Percentiles rank a stretch among this genome's conserved stretches.
These are phyloP conservation scores for Haematococcus lacustris DNA, from an alignment of 139 green algal species.

Conservation along the genomic window DNA sequence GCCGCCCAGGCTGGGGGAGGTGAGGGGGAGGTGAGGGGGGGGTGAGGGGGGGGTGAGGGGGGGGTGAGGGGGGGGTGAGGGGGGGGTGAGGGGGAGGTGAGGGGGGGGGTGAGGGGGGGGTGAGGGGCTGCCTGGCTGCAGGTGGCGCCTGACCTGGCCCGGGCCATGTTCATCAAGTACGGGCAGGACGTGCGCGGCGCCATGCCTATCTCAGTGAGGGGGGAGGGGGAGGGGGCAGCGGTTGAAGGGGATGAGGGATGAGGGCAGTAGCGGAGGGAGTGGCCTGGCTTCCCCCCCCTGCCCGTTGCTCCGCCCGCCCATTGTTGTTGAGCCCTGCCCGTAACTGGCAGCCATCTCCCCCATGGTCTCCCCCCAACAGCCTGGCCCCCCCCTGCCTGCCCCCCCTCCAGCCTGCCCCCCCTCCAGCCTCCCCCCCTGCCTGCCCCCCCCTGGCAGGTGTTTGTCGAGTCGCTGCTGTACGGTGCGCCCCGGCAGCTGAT, in stretches of 20 bases:
- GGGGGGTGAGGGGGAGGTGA: too few relatives aligned
- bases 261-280: background rate
- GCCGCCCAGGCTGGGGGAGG: too few relatives aligned
- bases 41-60: too few relatives aligned
- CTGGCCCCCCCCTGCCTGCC: background rate
- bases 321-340: background rate
- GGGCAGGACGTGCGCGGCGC: conserved; percentile 27
- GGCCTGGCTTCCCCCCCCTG: background rate
- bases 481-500: conserved; percentile 38
- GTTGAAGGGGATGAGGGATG: background rate
- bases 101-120: too few relatives aligned
- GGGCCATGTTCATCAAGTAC: conserved; percentile 47
- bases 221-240: background rate
- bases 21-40: too few relatives aligned
- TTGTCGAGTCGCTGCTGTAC: conserved; percentile 41
- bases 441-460: conserved; percentile 20
- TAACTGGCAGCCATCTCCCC: background rate
- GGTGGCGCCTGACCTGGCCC: conserved; percentile 6
- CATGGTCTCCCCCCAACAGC: background rate
- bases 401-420: background rate
- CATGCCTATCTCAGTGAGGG: conserved; percentile 44
- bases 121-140: too few relatives aligned
- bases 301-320: background rate
- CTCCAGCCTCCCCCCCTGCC: background rate
- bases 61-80: too few relatives aligned